Evolutionary conservation across 352 stramenopile genomes (phyloP), one percentile per base, ranked within the genome.

Genomic region (Pythium coloratum): DNA sequence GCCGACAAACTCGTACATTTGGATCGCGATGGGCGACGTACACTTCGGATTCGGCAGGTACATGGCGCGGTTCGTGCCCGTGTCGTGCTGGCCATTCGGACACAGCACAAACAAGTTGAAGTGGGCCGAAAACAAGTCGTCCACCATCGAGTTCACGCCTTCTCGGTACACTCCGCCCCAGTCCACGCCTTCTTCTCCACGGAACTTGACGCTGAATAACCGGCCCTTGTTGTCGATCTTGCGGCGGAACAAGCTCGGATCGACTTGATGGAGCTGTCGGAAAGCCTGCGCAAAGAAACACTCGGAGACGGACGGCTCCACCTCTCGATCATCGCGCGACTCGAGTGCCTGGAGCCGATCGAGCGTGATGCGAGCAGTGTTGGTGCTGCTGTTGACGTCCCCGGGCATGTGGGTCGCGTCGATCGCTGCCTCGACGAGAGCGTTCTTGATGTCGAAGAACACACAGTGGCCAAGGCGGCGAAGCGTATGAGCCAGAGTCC

Each of bases 261-360:
- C 88, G 3, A 95, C 92, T 47, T 85, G 69, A 54, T 94, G 73
- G 46, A 98, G 70, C 69, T 97, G 89, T 18, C 90, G 79, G 77
- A 98, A 98, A 16, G 92, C 91, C 67, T 98, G 95, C 0, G 90
- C 92, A 55, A 98, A 98, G 59, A 97, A 96, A 66, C 92, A 98
- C 61, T 98, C 82, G 1, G 89, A 96, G 13, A 94, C 82, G 0
- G 86, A 95, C 12, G 89, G 89, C 51, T 96, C 89, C 0, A 95
- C 82, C 64, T 95, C 86, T 8, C 89, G 82, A 50, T 96, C 88
- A 60, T 96, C 88, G 4, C 86, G 76, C n/a, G 88, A 96, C 63
- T 96, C 86, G 24, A 96, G 78, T 14, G 88, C 88, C 62, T 94
- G 86, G 33, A 96, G 73, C 3, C 88, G 84, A 67, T 96, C 88